These are phyloP conservation scores for Mycena galericulata DNA, from an alignment of 768 basidiomycete species.

Conservation along the genomic window DNA sequence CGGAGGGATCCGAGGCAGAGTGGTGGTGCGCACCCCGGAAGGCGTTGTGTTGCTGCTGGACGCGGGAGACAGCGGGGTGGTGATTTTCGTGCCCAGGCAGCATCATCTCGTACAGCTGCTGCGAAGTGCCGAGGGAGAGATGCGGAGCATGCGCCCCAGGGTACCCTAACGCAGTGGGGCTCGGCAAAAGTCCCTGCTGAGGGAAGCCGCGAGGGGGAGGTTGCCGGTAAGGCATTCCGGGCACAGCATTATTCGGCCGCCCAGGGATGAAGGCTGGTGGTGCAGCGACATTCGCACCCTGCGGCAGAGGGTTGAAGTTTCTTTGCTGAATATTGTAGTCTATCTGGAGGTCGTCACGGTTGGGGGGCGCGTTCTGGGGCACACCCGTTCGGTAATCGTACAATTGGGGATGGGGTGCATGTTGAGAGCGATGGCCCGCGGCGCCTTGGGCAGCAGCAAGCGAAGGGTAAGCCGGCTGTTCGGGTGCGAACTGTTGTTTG, in stretches of 20 bases:
- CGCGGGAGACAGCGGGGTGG: slow-evolving; percentile 76
- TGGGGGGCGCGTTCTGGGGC: slow-evolving; percentile 49
- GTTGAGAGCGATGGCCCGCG: slow-evolving; percentile 60
- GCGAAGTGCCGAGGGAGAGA: slow-evolving; percentile 78
- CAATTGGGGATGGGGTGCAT: slow-evolving; percentile 44
- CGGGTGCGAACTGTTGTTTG: slow-evolving; percentile 53
- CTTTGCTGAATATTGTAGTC: slow-evolving; percentile 73
- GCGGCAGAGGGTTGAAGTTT: slow-evolving; percentile 60
- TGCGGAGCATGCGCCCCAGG: slow-evolving; percentile 70
- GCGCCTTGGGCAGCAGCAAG: slow-evolving; percentile 62
- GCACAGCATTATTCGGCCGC: slow-evolving; percentile 62
- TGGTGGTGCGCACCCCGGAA: slow-evolving; percentile 85
- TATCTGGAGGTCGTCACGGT: slow-evolving; percentile 60
- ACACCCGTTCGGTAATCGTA: slow-evolving; percentile 61
- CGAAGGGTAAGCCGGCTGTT: slow-evolving; percentile 75
- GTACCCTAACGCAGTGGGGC: slow-evolving; percentile 66
- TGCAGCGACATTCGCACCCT: slow-evolving; percentile 51
- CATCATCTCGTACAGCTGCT: slow-evolving; percentile 88
- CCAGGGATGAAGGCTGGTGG: slow-evolving; percentile 62
- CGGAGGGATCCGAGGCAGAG: slow-evolving; percentile 85
- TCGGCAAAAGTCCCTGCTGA: slow-evolving; percentile 64
- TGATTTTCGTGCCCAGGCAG: slow-evolving; percentile 67
- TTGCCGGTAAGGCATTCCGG: slow-evolving; percentile 69
- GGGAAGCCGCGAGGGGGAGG: slow-evolving; percentile 66
- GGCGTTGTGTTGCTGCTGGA: slow-evolving; percentile 82